These are phyloP conservation scores for Carex kokanica DNA, from an alignment of 176 grass and related monocot genomes.

Conservation along the genomic window DNA sequence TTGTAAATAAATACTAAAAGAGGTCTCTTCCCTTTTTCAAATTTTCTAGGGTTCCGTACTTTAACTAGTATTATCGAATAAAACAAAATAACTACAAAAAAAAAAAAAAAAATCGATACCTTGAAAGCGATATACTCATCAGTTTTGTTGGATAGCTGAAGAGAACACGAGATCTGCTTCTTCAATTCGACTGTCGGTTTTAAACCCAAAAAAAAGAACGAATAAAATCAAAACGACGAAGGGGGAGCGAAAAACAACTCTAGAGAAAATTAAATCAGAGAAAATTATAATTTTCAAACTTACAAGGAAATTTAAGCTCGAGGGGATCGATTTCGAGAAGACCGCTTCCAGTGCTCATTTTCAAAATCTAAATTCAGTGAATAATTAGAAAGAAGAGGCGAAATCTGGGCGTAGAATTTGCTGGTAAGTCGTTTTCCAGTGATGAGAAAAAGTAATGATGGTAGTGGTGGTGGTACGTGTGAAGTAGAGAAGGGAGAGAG, in stretches of 20 bases:
- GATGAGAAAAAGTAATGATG: not conserved
- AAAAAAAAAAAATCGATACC: slow-evolving; percentile 26
- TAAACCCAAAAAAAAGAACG: not conserved
- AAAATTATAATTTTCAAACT: slow-evolving; percentile 13
- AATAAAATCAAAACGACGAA: slow-evolving; percentile 8
- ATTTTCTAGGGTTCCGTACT: not conserved
- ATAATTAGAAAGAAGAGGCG: not conserved
- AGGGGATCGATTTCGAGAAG: slow-evolving; percentile 66
- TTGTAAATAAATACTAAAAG: slow-evolving; percentile 2
- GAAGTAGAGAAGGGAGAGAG: not conserved
- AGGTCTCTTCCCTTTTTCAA: not conserved
- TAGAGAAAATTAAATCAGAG: not conserved
- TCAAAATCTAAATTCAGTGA: slow-evolving; percentile 4
- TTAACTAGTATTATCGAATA: not conserved
- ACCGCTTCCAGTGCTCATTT: slow-evolving; percentile 48
- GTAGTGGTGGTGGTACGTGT: not conserved
- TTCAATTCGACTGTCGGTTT: slow-evolving; percentile 60
- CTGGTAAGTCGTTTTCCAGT: slow-evolving; percentile 1
- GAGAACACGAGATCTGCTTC: slow-evolving; percentile 91
- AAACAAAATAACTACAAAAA: not conserved
- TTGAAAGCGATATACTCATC: slow-evolving; percentile 78
- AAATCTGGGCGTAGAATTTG: not conserved
- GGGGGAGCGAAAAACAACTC: not conserved
- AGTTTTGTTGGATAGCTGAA: slow-evolving; percentile 64
- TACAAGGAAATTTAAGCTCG: slow-evolving; percentile 71